phyloP scores from a whole-genome alignment of 2,329 filamentous ascomycete genomes.

The Teratosphaeria epicoccoides region DNA sequence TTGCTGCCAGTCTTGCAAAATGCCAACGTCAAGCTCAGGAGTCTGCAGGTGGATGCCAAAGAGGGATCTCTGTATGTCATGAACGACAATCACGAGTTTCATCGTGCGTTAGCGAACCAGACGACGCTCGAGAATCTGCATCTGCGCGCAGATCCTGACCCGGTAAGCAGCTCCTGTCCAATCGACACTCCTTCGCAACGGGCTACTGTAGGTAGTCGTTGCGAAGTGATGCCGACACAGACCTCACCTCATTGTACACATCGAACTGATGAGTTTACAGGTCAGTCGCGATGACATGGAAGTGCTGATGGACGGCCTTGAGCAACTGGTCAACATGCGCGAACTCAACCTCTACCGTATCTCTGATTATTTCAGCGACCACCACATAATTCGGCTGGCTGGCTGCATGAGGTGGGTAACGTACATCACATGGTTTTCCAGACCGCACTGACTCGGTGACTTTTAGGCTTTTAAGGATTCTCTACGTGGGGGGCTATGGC shows the following conservation, averaged over 20 bases:
- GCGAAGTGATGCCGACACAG: not conserved
- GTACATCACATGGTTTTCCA: not conserved
- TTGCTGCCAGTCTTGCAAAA: constrained; percentile 40
- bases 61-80: constrained; percentile 35
- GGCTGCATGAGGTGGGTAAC: constrained; percentile 23
- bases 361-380: constrained; percentile 40
- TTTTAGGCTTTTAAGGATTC: constrained; percentile 42
- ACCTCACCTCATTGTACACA: too few relatives aligned
- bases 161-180: constrained; percentile 11
- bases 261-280: too few relatives aligned
- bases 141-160: constrained; percentile 39
- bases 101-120: constrained; percentile 43
- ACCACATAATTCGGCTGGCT: constrained; percentile 41
- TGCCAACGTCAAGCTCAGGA: constrained; percentile 36
- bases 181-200: not conserved
- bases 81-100: constrained; percentile 42
- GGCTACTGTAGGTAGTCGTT: too few relatives aligned
- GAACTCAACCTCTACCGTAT: constrained; percentile 44
- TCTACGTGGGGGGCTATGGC: constrained; percentile 47
- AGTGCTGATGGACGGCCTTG: constrained; percentile 41
- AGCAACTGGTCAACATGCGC: constrained; percentile 41
- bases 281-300: constrained; percentile 34
- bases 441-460: not conserved
- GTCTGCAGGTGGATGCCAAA: constrained; percentile 35
- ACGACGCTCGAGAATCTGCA: constrained; percentile 36